Evolutionary conservation across 2,329 filamentous ascomycete genomes (phyloP).

Genomic region (Tolypocladium pustulatum): DNA sequence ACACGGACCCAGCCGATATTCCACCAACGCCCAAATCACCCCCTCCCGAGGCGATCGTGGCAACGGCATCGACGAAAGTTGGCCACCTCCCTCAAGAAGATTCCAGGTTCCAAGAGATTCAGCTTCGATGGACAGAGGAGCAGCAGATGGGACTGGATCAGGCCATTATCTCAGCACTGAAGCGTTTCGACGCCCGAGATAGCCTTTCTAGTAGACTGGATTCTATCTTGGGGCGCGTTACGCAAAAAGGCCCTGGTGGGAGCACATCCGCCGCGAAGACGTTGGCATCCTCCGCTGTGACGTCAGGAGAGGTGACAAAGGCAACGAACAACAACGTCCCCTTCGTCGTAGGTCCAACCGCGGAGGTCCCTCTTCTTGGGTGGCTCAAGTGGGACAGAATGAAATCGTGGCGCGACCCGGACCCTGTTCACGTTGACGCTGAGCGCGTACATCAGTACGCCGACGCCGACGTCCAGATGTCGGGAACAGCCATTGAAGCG

Average conservation of each 20-base stretch:
- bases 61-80: slow-evolving; percentile 15
- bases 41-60: slow-evolving; percentile 18
- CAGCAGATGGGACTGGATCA: slow-evolving; percentile 31
- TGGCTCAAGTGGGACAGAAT: slow-evolving; percentile 33
- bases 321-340: slow-evolving; percentile 15
- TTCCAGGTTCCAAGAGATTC: slow-evolving; percentile 35
- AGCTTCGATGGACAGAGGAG: slow-evolving; percentile 36
- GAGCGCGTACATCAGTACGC: slow-evolving; percentile 25
- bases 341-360: slow-evolving; percentile 19
- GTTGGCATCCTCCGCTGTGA: not conserved
- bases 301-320: not conserved
- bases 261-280: slow-evolving; percentile 3
- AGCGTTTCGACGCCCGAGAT: slow-evolving; percentile 29
- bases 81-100: slow-evolving; percentile 27
- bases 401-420: slow-evolving; percentile 30
- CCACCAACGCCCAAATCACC: slow-evolving; percentile 47
- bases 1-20: slow-evolving; percentile 42
- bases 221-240: slow-evolving; percentile 27
- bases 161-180: slow-evolving; percentile 31
- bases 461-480: slow-evolving; percentile 31
- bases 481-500: slow-evolving; percentile 31
- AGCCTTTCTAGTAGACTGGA: slow-evolving; percentile 26
- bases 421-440: slow-evolving; percentile 23
- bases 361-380: slow-evolving; percentile 29
- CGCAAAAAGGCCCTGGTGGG: slow-evolving; percentile 6